Evolutionary conservation across 345 rosid genomes (phyloP).

Genomic region (Camelina sativa): DNA sequence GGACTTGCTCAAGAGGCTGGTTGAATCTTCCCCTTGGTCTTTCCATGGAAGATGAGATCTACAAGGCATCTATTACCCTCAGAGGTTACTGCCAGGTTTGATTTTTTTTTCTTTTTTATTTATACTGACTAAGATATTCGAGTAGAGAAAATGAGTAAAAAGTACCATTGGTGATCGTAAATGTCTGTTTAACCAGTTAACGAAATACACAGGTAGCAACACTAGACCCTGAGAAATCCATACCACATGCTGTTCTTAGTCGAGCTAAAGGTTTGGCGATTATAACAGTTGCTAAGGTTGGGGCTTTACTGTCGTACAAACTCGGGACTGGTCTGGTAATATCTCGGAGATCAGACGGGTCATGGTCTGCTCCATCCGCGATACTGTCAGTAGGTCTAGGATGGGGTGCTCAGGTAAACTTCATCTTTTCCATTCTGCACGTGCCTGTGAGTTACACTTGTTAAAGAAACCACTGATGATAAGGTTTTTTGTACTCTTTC

Average conservation of each 20-base stretch:
- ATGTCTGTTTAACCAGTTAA: not conserved
- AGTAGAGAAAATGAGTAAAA: slow-evolving; percentile 2
- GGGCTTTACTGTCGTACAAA: slow-evolving; percentile 74
- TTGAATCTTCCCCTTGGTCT: slow-evolving; percentile 89
- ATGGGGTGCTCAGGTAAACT: slow-evolving; percentile 98
- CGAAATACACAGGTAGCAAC: slow-evolving; percentile 62
- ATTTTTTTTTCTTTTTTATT: not conserved
- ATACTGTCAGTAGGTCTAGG: slow-evolving; percentile 80
- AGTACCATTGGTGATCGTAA: not conserved
- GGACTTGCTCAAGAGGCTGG: slow-evolving; percentile 97
- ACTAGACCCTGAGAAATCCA: slow-evolving; percentile 82
- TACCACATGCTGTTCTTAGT: slow-evolving; percentile 76
- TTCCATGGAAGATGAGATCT: slow-evolving; percentile 94
- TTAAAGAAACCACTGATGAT: not conserved
- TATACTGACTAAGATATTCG: not conserved
- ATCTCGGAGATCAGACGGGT: slow-evolving; percentile 82
- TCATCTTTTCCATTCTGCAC: not conserved
- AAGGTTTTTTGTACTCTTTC: not conserved
- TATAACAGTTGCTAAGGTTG: slow-evolving; percentile 92
- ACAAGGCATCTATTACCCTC: slow-evolving; percentile 85
- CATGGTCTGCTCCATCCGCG: slow-evolving; percentile 99
- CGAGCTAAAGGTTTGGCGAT: slow-evolving; percentile 90
- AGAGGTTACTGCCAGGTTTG: slow-evolving; percentile 76
- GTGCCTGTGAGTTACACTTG: not conserved
- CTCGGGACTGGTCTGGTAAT: slow-evolving; percentile 89